These are phyloP conservation scores for Russula emetica DNA, from an alignment of 768 basidiomycete genomes.

Conservation along the genomic window DNA sequence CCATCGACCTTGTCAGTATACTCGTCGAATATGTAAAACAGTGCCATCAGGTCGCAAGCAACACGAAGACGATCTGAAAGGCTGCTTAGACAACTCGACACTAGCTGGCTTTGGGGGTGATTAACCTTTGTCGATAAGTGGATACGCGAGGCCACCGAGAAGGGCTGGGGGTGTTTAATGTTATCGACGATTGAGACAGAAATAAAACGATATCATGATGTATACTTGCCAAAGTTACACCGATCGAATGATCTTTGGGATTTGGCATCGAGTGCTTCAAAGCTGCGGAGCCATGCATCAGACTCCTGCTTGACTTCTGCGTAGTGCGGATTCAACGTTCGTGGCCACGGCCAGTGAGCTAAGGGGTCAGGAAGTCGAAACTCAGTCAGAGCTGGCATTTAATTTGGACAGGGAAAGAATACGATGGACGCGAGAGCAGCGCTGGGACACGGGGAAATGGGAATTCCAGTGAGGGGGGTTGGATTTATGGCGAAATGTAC, in stretches of 20 bases:
- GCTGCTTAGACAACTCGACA: background rate
- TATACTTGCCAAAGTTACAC: conserved; percentile 41
- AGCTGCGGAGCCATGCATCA: conserved; percentile 38
- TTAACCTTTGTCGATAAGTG: conserved; percentile 36
- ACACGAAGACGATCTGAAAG: conserved; percentile 34
- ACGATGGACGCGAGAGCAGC: background rate
- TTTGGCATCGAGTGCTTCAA: conserved; percentile 37
- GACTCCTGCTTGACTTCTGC: conserved; percentile 36
- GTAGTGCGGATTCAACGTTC: conserved; percentile 40
- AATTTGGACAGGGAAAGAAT: background rate
- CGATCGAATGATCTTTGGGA: conserved; percentile 40
- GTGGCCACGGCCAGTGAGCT: conserved; percentile 43
- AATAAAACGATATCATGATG: background rate
- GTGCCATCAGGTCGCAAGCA: conserved; percentile 48
- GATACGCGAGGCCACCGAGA: conserved; percentile 40
- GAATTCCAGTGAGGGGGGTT: background rate
- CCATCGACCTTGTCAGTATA: conserved; percentile 42
- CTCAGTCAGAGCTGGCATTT: background rate
- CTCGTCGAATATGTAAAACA: conserved; percentile 50
- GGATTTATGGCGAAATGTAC: background rate
- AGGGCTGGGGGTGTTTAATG: conserved; percentile 32
- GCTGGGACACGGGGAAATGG: background rate
- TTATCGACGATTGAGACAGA: background rate
- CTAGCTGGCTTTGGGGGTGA: background rate
- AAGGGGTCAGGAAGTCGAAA: conserved; percentile 41